Percentiles rank a stretch among this genome's conserved stretches.
These are phyloP conservation scores for Amanita inopinata DNA, from an alignment of 768 basidiomycete genomes.

Conservation along the genomic window DNA sequence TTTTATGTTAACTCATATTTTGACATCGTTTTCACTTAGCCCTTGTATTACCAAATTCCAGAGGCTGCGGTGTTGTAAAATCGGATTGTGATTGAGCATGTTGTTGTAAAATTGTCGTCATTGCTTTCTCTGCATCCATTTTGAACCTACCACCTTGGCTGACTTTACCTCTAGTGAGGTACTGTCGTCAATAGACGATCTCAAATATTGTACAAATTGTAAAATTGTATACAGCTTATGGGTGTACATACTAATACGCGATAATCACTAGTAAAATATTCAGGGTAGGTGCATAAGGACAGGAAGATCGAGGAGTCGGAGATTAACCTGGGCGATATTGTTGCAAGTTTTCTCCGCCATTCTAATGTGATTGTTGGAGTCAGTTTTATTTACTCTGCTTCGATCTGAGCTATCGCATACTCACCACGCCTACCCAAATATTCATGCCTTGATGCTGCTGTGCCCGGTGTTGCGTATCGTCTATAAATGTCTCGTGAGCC, in stretches of 20 bases:
- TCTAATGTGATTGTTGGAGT: no score
- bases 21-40: slow-evolving; percentile 14
- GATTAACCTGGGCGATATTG: no score
- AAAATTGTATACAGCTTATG: no score
- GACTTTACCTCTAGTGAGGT: no score
- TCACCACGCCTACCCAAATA: slow-evolving; percentile 35
- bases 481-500: slow-evolving; percentile 33
- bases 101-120: background rate
- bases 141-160: background rate
- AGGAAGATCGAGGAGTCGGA: no score
- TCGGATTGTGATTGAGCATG: slow-evolving; percentile 6
- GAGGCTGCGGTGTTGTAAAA: slow-evolving; percentile 21
- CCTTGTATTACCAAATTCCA: slow-evolving; percentile 34
- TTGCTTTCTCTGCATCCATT: background rate
- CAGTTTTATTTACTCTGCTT: no score
- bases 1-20: background rate
- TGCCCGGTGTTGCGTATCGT: slow-evolving; percentile 4
- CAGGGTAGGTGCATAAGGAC: no score
- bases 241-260: no score
- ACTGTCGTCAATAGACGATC: no score
- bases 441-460: slow-evolving; percentile 11
- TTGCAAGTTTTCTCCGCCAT: no score
- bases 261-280: no score
- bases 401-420: slow-evolving; percentile 10
- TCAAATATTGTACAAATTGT: no score